These are phyloP conservation scores for Kalanchoe fedtschenkoi DNA, from an alignment of 164 flowering plant genomes.

Conservation along the genomic window DNA sequence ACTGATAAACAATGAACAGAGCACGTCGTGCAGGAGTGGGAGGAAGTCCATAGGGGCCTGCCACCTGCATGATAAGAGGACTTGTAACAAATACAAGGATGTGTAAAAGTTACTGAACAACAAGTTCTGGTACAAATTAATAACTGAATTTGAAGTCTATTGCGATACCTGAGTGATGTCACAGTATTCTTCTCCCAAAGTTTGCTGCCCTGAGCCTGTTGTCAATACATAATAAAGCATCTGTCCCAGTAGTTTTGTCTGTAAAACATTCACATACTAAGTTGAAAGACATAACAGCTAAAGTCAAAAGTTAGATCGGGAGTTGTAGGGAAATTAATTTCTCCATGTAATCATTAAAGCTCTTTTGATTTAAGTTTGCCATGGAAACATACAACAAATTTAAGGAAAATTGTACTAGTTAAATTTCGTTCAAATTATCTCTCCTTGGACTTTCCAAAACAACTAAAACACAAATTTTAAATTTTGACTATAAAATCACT, in stretches of 20 bases:
- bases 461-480: neutral
- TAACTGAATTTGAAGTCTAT: neutral
- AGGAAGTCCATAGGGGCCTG: conserved; percentile 70
- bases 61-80: conserved; percentile 42
- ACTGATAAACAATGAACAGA: conserved; percentile 79
- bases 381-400: neutral
- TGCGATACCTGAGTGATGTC: conserved; percentile 77
- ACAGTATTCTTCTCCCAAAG: conserved; percentile 95
- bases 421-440: neutral
- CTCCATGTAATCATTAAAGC: neutral
- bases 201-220: conserved; percentile 97
- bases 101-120: neutral
- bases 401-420: neutral
- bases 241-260: conserved; percentile 90
- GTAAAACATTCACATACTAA: conserved; percentile 12
- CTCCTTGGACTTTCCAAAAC: neutral
- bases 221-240: conserved; percentile 87
- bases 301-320: neutral
- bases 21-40: conserved; percentile 96
- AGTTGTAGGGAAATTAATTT: neutral
- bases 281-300: neutral
- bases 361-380: no score
- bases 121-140: neutral
- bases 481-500: neutral
- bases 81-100: neutral